Conservation (phyloP, 306 rosid genomes). For the Trifolium fragiferum region DNA sequence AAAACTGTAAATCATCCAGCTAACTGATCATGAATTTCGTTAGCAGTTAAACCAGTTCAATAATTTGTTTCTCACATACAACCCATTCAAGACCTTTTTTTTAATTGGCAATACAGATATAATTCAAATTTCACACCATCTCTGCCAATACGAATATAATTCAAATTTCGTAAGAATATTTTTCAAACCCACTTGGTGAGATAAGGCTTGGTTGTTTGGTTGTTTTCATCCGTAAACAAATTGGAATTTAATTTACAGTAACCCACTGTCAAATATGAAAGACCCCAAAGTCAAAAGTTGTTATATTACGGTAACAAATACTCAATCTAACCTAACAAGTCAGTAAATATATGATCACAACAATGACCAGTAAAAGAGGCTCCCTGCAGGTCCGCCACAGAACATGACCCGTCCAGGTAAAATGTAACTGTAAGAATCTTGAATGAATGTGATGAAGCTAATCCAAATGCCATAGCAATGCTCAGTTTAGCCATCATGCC, state of each 20-base stretch:
- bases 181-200: too few relatives aligned
- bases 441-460: conserved; percentile 37
- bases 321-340: conserved; percentile 49
- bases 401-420: conserved; percentile 22
- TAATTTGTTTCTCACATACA: background rate
- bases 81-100: background rate
- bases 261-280: conserved; percentile 12
- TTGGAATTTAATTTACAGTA: conserved; percentile 49
- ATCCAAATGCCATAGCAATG: conserved; percentile 36
- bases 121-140: background rate
- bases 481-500: conserved; percentile 43
- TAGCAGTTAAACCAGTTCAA: background rate
- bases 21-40: background rate
- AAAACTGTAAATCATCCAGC: background rate
- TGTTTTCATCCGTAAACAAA: conserved; percentile 25
- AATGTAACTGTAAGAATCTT: conserved; percentile 31
- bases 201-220: too few relatives aligned
- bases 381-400: conserved; percentile 27
- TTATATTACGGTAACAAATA: conserved; percentile 34
- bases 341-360: conserved; percentile 48
- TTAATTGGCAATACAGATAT: background rate
- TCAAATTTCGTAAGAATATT: background rate
- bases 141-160: background rate
- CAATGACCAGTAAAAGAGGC: conserved; percentile 28
- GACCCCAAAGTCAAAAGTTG: conserved; percentile 18